phyloP scores from a whole-genome alignment of 2,329 filamentous ascomycete species.

The Arachnomyces sp. region DNA sequence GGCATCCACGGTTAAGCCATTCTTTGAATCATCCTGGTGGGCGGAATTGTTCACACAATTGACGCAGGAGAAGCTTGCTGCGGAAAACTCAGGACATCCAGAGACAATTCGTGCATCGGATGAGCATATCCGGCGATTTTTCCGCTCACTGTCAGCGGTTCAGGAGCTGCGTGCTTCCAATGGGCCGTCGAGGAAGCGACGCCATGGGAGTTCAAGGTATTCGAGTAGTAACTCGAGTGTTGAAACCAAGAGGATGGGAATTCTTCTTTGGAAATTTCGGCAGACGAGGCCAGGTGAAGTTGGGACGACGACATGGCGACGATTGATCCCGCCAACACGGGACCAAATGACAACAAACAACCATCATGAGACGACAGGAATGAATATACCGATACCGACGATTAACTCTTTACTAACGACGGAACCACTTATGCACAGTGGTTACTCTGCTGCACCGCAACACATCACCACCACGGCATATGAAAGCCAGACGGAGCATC shows the following conservation, averaged over 20 bases:
- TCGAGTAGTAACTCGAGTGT: conserved; percentile 18
- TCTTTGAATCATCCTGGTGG: conserved; percentile 40
- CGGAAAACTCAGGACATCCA: conserved; percentile 28
- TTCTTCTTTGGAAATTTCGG: conserved; percentile 40
- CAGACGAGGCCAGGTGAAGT: conserved; percentile 32
- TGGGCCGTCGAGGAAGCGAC: conserved; percentile 15
- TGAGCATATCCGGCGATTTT: conserved; percentile 27
- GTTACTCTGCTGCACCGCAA: conserved; percentile 26
- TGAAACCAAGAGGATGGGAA: conserved; percentile 32
- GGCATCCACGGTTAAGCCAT: conserved; percentile 33
- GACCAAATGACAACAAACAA: conserved; percentile 30
- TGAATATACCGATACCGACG: conserved; percentile 30
- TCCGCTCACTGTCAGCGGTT: conserved; percentile 36
- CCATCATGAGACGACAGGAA: conserved; percentile 23
- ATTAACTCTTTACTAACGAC: conserved; percentile 27
- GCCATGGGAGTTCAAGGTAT: conserved; percentile 16
- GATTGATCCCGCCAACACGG: conserved; percentile 28
- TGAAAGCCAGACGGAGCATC: conserved; percentile 13
- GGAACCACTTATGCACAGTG: conserved; percentile 18
- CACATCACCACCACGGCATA: too few species aligned
- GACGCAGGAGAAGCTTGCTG: conserved; percentile 31
- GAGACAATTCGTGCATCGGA: conserved; percentile 24
- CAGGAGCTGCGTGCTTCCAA: conserved; percentile 36
- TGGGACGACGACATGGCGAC: conserved; percentile 38
- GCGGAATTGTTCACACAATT: conserved; percentile 34